These are phyloP conservation scores for Irpex sp. DNA, from an alignment of 1,284 basidiomycete genomes.

Conservation along the genomic window DNA sequence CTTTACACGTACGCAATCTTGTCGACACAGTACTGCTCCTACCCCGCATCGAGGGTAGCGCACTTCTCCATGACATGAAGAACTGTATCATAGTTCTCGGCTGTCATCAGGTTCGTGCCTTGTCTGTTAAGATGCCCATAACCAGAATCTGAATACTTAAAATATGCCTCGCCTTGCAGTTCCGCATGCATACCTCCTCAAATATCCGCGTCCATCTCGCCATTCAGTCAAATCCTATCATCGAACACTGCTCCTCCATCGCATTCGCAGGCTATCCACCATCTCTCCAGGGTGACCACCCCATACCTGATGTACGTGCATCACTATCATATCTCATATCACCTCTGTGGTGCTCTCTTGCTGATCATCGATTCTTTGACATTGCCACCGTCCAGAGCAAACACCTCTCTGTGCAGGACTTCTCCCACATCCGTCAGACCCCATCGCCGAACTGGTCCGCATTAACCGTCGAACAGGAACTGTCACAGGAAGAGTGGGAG, in stretches of 20 bases:
- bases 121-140: background rate
- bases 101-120: slow-evolving; percentile 67
- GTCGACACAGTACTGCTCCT: slow-evolving; percentile 58
- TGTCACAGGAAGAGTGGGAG: slow-evolving; percentile 17
- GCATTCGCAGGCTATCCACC: slow-evolving; percentile 58
- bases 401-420: slow-evolving; percentile 62
- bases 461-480: slow-evolving; percentile 11
- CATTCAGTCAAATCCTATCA: slow-evolving; percentile 67
- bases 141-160: too few species aligned
- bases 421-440: slow-evolving; percentile 72
- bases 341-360: slow-evolving; percentile 3
- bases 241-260: slow-evolving; percentile 65
- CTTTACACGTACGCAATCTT: slow-evolving; percentile 61
- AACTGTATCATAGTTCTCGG: slow-evolving; percentile 62
- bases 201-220: slow-evolving; percentile 59
- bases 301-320: slow-evolving; percentile 6
- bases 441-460: slow-evolving; percentile 73
- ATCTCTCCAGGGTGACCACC: background rate
- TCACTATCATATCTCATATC: slow-evolving; percentile 14
- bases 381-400: slow-evolving; percentile 19
- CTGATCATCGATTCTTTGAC: background rate
- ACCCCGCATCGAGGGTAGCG: slow-evolving; percentile 63
- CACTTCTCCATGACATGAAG: slow-evolving; percentile 59
- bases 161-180: slow-evolving; percentile 38
- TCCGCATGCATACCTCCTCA: slow-evolving; percentile 74